phyloP scores from a whole-genome alignment of 148 eudicot genomes.

The Agrostemma githago region DNA sequence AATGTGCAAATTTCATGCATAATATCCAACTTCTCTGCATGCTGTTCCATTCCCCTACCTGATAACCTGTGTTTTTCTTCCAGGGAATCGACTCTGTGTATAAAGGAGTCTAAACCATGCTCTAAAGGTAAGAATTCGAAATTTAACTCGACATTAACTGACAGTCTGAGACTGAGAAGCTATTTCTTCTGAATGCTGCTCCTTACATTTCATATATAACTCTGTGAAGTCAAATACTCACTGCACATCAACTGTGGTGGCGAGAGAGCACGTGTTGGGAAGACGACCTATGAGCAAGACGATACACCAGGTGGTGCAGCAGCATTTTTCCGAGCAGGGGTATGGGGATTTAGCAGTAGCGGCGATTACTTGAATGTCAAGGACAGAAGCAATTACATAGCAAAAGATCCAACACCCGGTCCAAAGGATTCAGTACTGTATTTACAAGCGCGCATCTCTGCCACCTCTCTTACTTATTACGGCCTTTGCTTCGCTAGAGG shows the following conservation, averaged over 20 bases:
- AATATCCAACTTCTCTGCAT: too few species aligned
- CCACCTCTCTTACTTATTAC: conserved; percentile 56
- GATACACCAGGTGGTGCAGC: conserved; percentile 28
- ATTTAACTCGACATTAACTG: not conserved
- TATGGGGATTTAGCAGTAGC: conserved; percentile 53
- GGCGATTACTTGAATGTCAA: conserved; percentile 35
- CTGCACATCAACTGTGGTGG: conserved; percentile 66
- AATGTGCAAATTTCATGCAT: conserved; percentile 1
- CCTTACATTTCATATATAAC: not conserved
- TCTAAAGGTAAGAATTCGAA: not conserved
- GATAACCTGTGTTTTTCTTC: not conserved
- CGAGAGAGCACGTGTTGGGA: conserved; percentile 21
- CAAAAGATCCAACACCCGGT: conserved; percentile 24
- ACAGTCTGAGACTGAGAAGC: not conserved
- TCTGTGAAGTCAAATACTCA: conserved; percentile 32
- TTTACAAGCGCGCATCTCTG: conserved; percentile 45
- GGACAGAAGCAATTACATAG: conserved; percentile 11
- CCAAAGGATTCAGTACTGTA: conserved; percentile 32
- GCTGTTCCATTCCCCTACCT: too few species aligned
- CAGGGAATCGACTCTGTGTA: conserved; percentile 32
- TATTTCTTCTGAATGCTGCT: not conserved
- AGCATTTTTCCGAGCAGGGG: conserved; percentile 20
- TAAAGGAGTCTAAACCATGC: conserved; percentile 13
- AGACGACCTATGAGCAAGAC: conserved; percentile 38
- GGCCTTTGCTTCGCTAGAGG: conserved; percentile 59